Base-by-base conservation (phyloP, 2,329 filamentous ascomycete species). In the Aschersonia sp. region DNA sequence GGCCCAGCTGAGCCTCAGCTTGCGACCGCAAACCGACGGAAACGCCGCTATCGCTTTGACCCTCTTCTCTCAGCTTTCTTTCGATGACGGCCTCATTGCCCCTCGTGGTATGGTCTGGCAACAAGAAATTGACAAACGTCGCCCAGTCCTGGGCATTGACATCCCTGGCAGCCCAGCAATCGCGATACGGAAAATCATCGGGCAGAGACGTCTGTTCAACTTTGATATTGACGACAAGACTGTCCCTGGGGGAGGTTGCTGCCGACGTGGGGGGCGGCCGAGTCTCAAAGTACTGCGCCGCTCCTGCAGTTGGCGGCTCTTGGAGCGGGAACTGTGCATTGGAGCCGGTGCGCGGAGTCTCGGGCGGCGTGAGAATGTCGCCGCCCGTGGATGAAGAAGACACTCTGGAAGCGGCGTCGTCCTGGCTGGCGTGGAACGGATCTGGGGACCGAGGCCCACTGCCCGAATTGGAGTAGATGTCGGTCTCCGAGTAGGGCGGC, bases 401-500 rank as follows among this genome's bases (percentile, higher is more conserved):
- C 22, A 7, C 22, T 22, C 22, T 22, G 2, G 22, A 22, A 22
- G 22, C 22, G 22, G 22, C 22, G 22, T 22, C 22, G 22, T 22
- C 22, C 22, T 22, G 22, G 22, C 22, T 22, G 22, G 22, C 22
- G 22, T 22, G 22, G 22, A 22, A 22, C 22, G 54, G 43, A 35
- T 37, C 53, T 46, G 53, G 54, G 55, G 57, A 58, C 46, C 53
- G 55, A 48, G 47, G 22, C 22, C 22, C 50, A 48, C 54, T 55
- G 32, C 63, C 63, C 4, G 70, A 61, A 45, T 56, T 64, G 11
- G 72, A 76, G 61, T 70, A 75, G 39, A 75, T 68, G 57, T 79
- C 75, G 12, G 72, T 77, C 58, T 76, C 75, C 40, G 70, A 70
- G 54, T 79, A 79, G 5, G 76, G 76, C 5, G 75, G 74, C 42